phyloP scores from a whole-genome alignment of 352 stramenopile genomes.

The Globisporangium spinosum region DNA sequence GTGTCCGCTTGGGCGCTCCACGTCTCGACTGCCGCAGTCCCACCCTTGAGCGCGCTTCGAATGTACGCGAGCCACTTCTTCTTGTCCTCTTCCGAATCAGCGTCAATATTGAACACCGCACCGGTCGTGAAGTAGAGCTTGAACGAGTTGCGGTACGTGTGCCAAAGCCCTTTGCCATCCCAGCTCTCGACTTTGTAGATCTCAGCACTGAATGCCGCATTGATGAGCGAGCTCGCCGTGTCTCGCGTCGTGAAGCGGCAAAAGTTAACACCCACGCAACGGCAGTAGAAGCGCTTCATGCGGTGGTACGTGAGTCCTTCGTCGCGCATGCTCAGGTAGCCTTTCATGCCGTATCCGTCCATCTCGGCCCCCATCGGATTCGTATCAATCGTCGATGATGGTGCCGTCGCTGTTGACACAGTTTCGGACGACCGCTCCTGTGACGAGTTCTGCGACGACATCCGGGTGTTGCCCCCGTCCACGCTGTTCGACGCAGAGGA shows the following conservation, averaged over 20 bases:
- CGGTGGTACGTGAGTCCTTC: constrained; percentile 81
- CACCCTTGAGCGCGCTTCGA: constrained; percentile 48
- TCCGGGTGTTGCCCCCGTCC: not conserved
- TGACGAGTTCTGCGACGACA: constrained; percentile 9
- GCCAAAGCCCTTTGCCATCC: constrained; percentile 79
- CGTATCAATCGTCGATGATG: constrained; percentile 5
- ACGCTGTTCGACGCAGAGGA: not conserved
- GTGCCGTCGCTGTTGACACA: not conserved
- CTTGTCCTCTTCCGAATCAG: constrained; percentile 79
- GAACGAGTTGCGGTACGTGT: constrained; percentile 84
- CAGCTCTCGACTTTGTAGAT: constrained; percentile 76
- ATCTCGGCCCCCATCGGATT: constrained; percentile 37
- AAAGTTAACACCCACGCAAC: constrained; percentile 78
- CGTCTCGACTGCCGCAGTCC: constrained; percentile 27
- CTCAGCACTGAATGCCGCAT: constrained; percentile 65
- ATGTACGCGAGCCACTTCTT: constrained; percentile 77
- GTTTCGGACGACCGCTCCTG: constrained; percentile 8
- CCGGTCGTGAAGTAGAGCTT: constrained; percentile 76
- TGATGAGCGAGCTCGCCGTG: constrained; percentile 48
- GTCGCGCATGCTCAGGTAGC: constrained; percentile 77
- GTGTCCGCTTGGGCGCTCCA: constrained; percentile 36
- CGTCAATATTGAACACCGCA: constrained; percentile 74
- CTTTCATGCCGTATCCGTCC: constrained; percentile 70
- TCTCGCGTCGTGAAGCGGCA: constrained; percentile 68
- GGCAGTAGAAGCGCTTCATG: constrained; percentile 85